phyloP scores from a whole-genome alignment of 306 rosid genomes.

The Sechiopsis laciniata region DNA sequence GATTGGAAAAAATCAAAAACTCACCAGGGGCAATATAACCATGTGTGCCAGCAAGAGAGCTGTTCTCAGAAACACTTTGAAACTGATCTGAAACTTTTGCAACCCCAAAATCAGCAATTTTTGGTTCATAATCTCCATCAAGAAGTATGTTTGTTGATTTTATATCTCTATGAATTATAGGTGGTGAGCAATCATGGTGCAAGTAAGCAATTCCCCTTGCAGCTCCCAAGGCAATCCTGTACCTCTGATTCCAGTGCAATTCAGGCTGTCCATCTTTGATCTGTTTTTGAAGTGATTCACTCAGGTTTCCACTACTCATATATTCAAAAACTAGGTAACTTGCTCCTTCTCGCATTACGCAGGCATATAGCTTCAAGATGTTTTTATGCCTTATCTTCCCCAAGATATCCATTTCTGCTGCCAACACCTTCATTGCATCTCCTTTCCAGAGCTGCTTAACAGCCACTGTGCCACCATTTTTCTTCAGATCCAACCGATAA shows the following conservation, averaged over 20 bases:
- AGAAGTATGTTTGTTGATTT: constrained; percentile 91
- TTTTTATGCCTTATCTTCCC: constrained; percentile 80
- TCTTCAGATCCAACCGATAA: constrained; percentile 62
- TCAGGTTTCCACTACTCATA: constrained; percentile 83
- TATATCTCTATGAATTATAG: constrained; percentile 82
- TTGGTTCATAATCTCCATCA: constrained; percentile 62
- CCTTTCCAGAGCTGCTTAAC: constrained; percentile 73
- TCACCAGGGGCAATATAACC: constrained; percentile 98
- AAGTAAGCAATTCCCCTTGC: constrained; percentile 87
- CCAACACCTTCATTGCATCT: constrained; percentile 54
- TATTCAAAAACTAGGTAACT: constrained; percentile 79
- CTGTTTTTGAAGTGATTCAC: constrained; percentile 59
- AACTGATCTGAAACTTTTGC: constrained; percentile 67
- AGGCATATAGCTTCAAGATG: constrained; percentile 87
- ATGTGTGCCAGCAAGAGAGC: constrained; percentile 79
- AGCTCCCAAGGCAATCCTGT: constrained; percentile 74
- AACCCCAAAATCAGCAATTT: constrained; percentile 92
- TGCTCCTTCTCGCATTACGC: constrained; percentile 58
- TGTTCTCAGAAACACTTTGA: constrained; percentile 41
- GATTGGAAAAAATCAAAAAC: constrained; percentile 24
- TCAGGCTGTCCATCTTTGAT: constrained; percentile 44
- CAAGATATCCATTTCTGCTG: constrained; percentile 83
- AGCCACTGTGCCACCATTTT: constrained; percentile 52
- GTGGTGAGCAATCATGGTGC: constrained; percentile 86
- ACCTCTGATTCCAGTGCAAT: constrained; percentile 74